These are phyloP conservation scores for Fraxinus nigra DNA, from an alignment of 305 asterid genomes.

Conservation along the genomic window DNA sequence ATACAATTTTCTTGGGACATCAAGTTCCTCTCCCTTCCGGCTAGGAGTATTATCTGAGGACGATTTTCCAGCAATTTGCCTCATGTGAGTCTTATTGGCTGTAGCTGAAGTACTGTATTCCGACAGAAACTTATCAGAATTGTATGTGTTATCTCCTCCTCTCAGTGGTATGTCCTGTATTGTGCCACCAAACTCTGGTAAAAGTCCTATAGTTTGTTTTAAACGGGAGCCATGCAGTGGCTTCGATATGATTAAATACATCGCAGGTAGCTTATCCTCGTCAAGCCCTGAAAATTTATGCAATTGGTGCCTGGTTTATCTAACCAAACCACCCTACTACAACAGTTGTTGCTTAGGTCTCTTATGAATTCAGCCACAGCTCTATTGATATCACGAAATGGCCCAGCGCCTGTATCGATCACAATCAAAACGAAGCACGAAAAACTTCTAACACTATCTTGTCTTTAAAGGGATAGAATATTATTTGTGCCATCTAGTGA, in stretches of 20 bases:
- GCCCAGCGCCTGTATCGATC: conserved; percentile 32
- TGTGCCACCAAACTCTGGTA: conserved; percentile 42
- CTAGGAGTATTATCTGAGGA: neutral
- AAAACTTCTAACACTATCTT: neutral
- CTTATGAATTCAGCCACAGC: conserved; percentile 49
- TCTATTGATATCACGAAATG: conserved; percentile 27
- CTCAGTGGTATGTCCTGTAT: conserved; percentile 6
- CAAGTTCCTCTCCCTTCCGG: neutral
- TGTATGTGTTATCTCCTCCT: conserved; percentile 8
- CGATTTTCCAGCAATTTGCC: conserved; percentile 14
- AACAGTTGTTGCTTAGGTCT: conserved; percentile 29
- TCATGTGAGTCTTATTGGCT: neutral
- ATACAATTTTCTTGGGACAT: neutral
- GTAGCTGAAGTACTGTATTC: neutral
- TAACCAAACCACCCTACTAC: conserved; percentile 47
- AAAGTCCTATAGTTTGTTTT: conserved; percentile 30
- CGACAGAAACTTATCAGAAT: neutral
- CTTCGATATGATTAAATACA: conserved; percentile 40
- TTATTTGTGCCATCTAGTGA: conserved; percentile 39
- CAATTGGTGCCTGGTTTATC: conserved; percentile 19
- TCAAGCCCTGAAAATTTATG: conserved; percentile 29
- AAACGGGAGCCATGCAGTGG: conserved; percentile 59
- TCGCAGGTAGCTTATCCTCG: conserved; percentile 32
- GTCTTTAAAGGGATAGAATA: conserved; percentile 11
- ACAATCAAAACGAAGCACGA: conserved; percentile 31